phyloP scores from a whole-genome alignment of 1,284 basidiomycete genomes.

The Leucocoprinus gongylophorus region DNA sequence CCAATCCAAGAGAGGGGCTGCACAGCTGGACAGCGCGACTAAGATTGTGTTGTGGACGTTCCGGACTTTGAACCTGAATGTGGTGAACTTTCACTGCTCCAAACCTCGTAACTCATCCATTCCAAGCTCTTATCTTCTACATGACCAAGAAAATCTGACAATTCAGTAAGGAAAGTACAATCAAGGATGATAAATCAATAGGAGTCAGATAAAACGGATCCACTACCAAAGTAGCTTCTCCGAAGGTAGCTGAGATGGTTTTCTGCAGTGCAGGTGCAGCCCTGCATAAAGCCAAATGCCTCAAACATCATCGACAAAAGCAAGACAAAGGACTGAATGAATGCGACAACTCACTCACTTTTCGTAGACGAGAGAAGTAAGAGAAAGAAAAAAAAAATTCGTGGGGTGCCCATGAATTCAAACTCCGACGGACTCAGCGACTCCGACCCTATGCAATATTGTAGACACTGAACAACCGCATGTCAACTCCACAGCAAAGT shows the following conservation, averaged over 20 bases:
- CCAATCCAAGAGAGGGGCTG: no score
- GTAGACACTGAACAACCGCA: constrained; percentile 15
- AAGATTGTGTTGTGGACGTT: no score
- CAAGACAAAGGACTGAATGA: constrained; percentile 11
- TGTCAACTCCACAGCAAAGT: constrained; percentile 30
- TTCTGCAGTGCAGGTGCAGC: constrained; percentile 44
- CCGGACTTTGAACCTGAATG: no score
- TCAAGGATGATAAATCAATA: constrained; percentile 12
- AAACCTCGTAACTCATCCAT: no score
- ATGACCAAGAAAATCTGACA: no score
- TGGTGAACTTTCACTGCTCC: no score
- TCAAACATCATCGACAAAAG: constrained; percentile 67
- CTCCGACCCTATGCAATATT: constrained; percentile 13
- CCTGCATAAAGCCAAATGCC: constrained; percentile 87
- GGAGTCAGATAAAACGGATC: constrained; percentile 41
- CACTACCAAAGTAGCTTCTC: constrained; percentile 36
- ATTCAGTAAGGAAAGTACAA: not conserved
- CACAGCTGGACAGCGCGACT: no score
- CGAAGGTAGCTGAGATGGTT: constrained; percentile 49
- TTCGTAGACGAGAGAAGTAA: not conserved
- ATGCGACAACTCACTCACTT: constrained; percentile 15
- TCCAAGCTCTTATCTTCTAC: no score
- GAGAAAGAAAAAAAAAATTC: not conserved
- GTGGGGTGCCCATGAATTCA: constrained; percentile 10
- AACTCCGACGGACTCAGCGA: constrained; percentile 19